These are phyloP conservation scores for Areca catechu DNA, from an alignment of 176 grass and related monocot genomes.

Conservation along the genomic window DNA sequence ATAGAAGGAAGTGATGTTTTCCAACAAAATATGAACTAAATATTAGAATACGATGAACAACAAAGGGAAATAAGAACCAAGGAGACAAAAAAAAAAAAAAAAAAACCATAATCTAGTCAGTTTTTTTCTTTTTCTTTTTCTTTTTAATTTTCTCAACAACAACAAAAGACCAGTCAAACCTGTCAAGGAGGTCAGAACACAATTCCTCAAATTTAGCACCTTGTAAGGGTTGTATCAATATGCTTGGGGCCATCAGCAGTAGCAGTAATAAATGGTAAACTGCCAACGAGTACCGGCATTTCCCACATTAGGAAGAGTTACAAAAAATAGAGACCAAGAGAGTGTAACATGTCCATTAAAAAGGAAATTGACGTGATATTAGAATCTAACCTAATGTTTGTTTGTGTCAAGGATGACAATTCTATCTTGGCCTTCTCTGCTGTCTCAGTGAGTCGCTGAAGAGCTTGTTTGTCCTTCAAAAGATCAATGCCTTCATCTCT, in stretches of 20 bases:
- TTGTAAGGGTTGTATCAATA: conserved; percentile 1
- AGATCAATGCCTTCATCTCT: conserved; percentile 17
- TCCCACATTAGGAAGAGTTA: too few relatives aligned
- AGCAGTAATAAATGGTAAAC: conserved; percentile 18
- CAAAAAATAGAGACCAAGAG: too few relatives aligned
- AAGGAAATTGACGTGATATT: background rate
- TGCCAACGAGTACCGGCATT: background rate
- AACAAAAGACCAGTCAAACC: background rate
- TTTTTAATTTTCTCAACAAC: too few relatives aligned
- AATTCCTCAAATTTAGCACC: conserved; percentile 18
- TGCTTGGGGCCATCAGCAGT: conserved; percentile 10
- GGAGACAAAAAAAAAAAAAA: too few relatives aligned
- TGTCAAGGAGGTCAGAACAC: conserved; percentile 13
- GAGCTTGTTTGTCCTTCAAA: conserved; percentile 13
- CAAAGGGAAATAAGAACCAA: too few relatives aligned
- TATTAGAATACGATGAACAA: too few relatives aligned
- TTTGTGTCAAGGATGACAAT: conserved; percentile 4
- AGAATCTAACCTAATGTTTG: conserved; percentile 8
- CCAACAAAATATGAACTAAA: too few relatives aligned
- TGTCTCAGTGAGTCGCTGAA: conserved; percentile 14
- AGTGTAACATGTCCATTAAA: too few relatives aligned
- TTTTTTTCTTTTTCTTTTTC: too few relatives aligned
- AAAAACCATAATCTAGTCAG: too few relatives aligned
- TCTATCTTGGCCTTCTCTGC: conserved; percentile 19
- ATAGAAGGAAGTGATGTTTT: too few relatives aligned